Base-by-base conservation (phyloP, 2,329 filamentous ascomycete genomes). In the Aspergillus hiratsukae region DNA sequence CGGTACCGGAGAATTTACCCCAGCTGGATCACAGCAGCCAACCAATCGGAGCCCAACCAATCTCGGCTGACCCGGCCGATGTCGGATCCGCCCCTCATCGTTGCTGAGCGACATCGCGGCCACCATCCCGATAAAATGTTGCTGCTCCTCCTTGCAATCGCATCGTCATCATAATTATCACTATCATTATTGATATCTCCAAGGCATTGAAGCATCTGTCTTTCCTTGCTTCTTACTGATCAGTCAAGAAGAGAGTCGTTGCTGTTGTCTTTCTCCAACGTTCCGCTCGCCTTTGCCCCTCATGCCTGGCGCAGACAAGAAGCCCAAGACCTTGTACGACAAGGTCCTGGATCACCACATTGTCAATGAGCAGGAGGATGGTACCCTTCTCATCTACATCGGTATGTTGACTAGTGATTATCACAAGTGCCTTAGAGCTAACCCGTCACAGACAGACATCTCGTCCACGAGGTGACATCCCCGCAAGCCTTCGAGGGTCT, bases 401-500 rank as follows among this genome's bases (percentile, higher is more conserved):
- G 91, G 91, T 91, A 80, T 65, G 85, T 74, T 27, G 48, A 48
- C 40, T 31, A 46, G 11, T 43, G 53, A 10, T 29, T 27, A 48
- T 54, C 65, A 14, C 8, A 58, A 25, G n/a, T 43, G 23, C 52
- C 23, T 21, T 23, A 55, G 10, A 54, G 37, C 53, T 74, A 61
- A 75, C 50, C n/a, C 62, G 25, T 55, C 51, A 56, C 68, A 92
- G 91, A 96, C 78, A 85, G 94, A 75, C 94, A 99, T 81, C 83
- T 99, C 61, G 92, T 97, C 60, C 94, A 99, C 75, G 94, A 99
- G 81, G 94, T 99, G 73, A 99, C 94, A 67, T 97, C 93, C 68
- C 94, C 94, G 87, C 94, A 97, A 90, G 94, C 94, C 49, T 99
- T 97, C 69, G 94, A 99, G 75, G 93, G 93, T 52, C 84, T 97